phyloP scores from a whole-genome alignment of 306 rosid species.

The Dalbergia cultrata region DNA sequence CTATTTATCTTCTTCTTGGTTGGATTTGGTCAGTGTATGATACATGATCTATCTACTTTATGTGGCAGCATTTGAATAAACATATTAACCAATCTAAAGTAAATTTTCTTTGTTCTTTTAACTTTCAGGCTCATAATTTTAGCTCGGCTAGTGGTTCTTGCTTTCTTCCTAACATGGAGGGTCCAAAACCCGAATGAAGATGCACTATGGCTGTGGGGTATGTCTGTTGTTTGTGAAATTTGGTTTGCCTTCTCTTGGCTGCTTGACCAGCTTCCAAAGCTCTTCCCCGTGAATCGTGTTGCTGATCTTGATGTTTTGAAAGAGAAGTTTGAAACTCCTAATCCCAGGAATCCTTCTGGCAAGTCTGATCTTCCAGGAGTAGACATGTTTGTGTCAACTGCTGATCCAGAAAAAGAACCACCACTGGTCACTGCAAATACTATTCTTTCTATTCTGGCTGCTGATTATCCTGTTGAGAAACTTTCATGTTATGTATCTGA shows the following conservation, averaged over 20 bases:
- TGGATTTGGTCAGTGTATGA: constrained; percentile 25
- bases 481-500: constrained; percentile 89
- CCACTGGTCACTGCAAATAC: constrained; percentile 89
- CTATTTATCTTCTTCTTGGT: constrained; percentile 8
- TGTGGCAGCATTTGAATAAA: constrained; percentile 13
- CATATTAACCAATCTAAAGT: not conserved
- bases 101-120: constrained; percentile 21
- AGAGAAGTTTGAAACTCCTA: constrained; percentile 82
- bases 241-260: constrained; percentile 93
- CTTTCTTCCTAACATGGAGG: constrained; percentile 71
- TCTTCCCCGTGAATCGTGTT: constrained; percentile 75
- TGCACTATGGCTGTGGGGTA: constrained; percentile 84
- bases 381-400: constrained; percentile 82
- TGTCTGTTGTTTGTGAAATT: constrained; percentile 85
- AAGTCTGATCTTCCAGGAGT: constrained; percentile 88
- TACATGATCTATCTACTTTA: constrained; percentile 2
- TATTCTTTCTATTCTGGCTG: constrained; percentile 77
- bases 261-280: constrained; percentile 89
- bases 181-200: constrained; percentile 69
- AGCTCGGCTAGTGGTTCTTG: constrained; percentile 64
- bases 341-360: constrained; percentile 63
- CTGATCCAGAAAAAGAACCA: constrained; percentile 87
- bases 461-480: constrained; percentile 81
- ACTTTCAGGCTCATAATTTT: constrained; percentile 70
- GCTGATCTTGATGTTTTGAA: constrained; percentile 62